phyloP scores from a whole-genome alignment of 306 rosid genomes.

The Benincasa hispida region DNA sequence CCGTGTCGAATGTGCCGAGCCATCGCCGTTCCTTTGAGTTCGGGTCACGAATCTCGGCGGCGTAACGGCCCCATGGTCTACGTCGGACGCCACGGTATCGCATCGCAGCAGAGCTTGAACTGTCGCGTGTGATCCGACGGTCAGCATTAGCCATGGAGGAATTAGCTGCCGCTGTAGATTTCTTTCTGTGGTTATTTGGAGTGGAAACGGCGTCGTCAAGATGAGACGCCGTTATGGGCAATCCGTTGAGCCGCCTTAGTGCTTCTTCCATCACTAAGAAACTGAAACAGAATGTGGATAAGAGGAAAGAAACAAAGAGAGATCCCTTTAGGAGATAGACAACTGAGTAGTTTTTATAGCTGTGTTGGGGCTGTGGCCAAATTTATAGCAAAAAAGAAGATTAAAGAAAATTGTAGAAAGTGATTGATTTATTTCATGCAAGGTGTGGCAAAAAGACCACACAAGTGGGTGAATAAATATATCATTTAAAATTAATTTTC shows the following conservation, averaged over 20 bases:
- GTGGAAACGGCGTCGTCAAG: not conserved
- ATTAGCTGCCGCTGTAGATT: not conserved
- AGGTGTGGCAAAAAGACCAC: slow-evolving; percentile 3
- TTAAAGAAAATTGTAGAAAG: not conserved
- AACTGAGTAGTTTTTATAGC: too few species aligned
- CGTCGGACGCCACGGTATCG: slow-evolving; percentile 95
- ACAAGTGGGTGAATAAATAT: too few species aligned
- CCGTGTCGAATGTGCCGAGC: slow-evolving; percentile 96
- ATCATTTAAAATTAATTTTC: too few species aligned
- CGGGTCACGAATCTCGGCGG: slow-evolving; percentile 95
- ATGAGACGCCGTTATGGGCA: not conserved
- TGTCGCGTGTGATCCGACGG: slow-evolving; percentile 31
- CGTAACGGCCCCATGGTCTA: slow-evolving; percentile 96
- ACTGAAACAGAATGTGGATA: not conserved
- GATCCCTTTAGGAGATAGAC: too few species aligned
- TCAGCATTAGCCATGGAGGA: not conserved
- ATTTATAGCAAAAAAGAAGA: not conserved
- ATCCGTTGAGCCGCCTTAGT: not conserved
- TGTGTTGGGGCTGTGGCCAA: not conserved
- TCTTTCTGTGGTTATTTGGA: not conserved
- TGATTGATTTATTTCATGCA: slow-evolving; percentile 31
- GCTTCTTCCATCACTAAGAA: not conserved
- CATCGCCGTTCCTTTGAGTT: slow-evolving; percentile 79
- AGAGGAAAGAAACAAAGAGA: not conserved
- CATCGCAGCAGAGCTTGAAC: slow-evolving; percentile 3